Conservation (phyloP, 148 eudicot genomes). For the Polygonum maritimum region DNA sequence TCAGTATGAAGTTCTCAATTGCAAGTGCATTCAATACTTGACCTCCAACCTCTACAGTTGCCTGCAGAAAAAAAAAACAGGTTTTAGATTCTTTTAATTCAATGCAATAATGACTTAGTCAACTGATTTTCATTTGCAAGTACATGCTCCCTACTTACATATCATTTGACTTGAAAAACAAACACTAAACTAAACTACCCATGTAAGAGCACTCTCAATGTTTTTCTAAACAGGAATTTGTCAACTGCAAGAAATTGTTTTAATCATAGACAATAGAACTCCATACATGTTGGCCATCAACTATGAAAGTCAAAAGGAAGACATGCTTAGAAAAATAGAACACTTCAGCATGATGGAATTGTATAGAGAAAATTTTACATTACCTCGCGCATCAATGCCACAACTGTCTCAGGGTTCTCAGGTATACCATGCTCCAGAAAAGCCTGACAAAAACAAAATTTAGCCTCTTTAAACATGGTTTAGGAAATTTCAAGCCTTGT, state of each 20-base stretch:
- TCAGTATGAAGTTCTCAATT: slow-evolving; percentile 35
- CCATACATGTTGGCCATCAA: slow-evolving; percentile 4
- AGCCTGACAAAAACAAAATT: slow-evolving; percentile 41
- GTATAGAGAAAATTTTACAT: not conserved
- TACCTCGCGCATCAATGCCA: slow-evolving; percentile 71
- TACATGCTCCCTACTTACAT: slow-evolving; percentile 8
- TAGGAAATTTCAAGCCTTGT: not conserved
- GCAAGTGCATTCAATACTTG: slow-evolving; percentile 28
- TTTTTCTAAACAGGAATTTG: not conserved
- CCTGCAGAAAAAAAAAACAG: slow-evolving; percentile 23
- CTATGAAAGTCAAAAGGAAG: not conserved
- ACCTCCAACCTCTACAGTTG: slow-evolving; percentile 24
- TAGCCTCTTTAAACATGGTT: not conserved
- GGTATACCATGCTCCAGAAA: slow-evolving; percentile 85
- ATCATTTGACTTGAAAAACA: not conserved
- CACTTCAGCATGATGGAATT: not conserved
- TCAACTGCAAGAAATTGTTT: not conserved
- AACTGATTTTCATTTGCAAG: not conserved
- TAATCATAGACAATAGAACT: not conserved
- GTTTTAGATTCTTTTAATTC: not conserved
- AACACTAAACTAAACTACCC: not conserved
- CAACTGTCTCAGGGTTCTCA: slow-evolving; percentile 62
- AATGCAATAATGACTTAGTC: slow-evolving; percentile 1
- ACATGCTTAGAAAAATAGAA: not conserved
- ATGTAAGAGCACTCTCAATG: not conserved